Evolutionary conservation across 345 rosid species (phyloP), one percentile per base, ranked within the genome.

Genomic region (Trapa bicornis): DNA sequence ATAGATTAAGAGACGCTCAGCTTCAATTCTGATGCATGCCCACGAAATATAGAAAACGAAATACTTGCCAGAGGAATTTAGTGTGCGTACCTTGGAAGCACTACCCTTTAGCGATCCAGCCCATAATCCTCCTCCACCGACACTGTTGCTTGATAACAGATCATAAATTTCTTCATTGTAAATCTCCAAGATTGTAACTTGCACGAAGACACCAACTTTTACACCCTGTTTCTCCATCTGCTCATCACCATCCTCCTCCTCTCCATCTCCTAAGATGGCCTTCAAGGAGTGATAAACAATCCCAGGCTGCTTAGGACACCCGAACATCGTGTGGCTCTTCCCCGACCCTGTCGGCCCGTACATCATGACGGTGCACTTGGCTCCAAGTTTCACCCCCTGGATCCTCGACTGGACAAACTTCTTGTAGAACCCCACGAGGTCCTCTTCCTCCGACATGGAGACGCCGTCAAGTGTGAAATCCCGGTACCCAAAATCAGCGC

Each of bases 341-440:
- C 99, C 99, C 0, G 99, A 85, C 68, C 99, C 97, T 0, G 99
- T 94, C 0, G 99, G 99, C 37, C 99, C 99, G 52, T 94, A 94
- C 99, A 91, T 94, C 99, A 94, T 83, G 2, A 94, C 72, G 0
- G 99, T 94, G 52, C 99, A 89, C 65, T 86, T 94, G 0, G 73
- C 80, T 54, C 99, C 99, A 72, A 83, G 9, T 68, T 86, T 91
- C 56, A 94, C 99, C 37, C 86, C 96, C 57, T 74, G 80, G 6
- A 94, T 84, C 75, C 99, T 85, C 58, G 87, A 80, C 77, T 81
- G 75, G 1, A 94, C 85, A 48, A 91, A 94, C 67, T 82, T 87
- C 72, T 77, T 83, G 78, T 94, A 94, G 41, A 94, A 94, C 12
- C 79, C 56, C 65, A 81, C 91, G 12, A 89, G 77, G 67, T 82